These are phyloP conservation scores for Lunasporangiospora selenospora DNA, from an alignment of 192 early-diverging fungal genomes.

Conservation along the genomic window DNA sequence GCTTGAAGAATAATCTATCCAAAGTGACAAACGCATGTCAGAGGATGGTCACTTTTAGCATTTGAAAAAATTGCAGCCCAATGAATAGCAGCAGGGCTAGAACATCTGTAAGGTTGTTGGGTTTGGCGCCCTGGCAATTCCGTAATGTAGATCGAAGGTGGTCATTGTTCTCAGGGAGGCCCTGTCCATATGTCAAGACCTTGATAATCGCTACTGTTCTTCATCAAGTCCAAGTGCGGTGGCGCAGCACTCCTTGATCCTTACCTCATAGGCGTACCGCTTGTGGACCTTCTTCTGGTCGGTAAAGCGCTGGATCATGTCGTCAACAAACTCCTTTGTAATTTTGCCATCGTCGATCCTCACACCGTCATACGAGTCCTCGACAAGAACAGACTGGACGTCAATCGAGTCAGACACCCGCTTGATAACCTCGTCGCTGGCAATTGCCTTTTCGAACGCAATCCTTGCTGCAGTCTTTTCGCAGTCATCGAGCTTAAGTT, in stretches of 20 bases:
- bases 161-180: no score
- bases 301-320: slow-evolving; percentile 80
- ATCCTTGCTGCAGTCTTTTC: slow-evolving; percentile 88
- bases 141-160: no score
- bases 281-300: slow-evolving; percentile 91
- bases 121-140: no score
- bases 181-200: no score
- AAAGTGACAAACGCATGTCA: neutral
- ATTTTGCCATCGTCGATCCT: slow-evolving; percentile 75
- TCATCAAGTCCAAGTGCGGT: no score
- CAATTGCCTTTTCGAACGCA: slow-evolving; percentile 95
- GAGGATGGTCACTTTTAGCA: neutral
- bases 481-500: slow-evolving; percentile 82
- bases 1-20: slow-evolving; percentile 76
- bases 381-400: slow-evolving; percentile 58
- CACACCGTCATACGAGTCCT: slow-evolving; percentile 87
- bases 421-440: slow-evolving; percentile 68
- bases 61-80: neutral
- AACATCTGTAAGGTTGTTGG: no score
- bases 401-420: slow-evolving; percentile 59
- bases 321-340: slow-evolving; percentile 79
- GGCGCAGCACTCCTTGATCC: no score
- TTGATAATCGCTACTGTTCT: no score
- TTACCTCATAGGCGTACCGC: slow-evolving; percentile 83
- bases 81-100: no score